Evolutionary conservation across 176 grass and related monocot species (phyloP).

Genomic region (Thinopyrum elongatum): DNA sequence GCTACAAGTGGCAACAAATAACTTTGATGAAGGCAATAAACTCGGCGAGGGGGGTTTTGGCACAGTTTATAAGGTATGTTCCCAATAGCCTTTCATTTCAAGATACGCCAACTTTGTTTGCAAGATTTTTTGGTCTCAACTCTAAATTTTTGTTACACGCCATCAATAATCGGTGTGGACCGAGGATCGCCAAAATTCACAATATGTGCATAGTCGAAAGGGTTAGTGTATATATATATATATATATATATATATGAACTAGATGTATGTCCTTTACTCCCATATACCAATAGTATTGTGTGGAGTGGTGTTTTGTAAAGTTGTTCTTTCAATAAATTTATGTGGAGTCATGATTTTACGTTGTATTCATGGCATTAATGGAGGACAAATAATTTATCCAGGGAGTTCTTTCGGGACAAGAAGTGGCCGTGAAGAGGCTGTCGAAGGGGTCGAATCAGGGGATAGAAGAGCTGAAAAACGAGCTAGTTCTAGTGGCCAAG

Average conservation of each 20-base stretch:
- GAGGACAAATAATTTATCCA: not conserved
- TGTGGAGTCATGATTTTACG: no score
- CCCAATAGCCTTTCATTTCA: not conserved
- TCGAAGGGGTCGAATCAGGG: constrained; percentile 16
- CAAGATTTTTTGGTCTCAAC: no score
- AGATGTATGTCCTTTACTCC: no score
- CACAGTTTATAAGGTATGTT: not conserved
- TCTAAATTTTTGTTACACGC: no score
- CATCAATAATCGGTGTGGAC: not conserved
- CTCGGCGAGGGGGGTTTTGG: not conserved
- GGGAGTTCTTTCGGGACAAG: constrained; percentile 2
- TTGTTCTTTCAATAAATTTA: no score
- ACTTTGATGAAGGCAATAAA: not conserved
- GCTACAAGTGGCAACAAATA: not conserved
- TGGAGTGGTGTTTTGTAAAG: no score
- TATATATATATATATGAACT: no score
- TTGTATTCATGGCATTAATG: not conserved
- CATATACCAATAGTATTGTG: no score
- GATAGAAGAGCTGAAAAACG: not conserved
- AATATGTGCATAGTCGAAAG: not conserved
- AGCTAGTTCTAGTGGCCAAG: constrained; percentile 21
- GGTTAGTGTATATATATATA: no score
- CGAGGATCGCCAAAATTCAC: not conserved
- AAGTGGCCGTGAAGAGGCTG: constrained; percentile 35
- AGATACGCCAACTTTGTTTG: not conserved